Evolutionary conservation across 148 eudicot genomes (phyloP), one percentile per base, ranked within the genome.

Genomic region (Rhododendron ferrugineum): DNA sequence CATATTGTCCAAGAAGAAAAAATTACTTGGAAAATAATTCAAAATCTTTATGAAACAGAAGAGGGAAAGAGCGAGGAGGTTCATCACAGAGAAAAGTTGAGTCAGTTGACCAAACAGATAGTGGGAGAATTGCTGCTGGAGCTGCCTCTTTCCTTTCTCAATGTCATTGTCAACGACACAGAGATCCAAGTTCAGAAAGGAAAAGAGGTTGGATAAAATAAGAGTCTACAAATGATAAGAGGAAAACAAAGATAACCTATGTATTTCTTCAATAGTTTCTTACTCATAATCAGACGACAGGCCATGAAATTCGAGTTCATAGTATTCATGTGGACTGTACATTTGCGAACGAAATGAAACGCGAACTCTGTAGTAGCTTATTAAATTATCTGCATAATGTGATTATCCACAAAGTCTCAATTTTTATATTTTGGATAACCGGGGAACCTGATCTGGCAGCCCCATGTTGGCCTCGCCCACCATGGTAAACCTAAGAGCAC

Each of bases 101-200:
- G 18, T 18, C 28, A 22, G 7, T 49, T 20, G 28, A 49, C 8
- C 30, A 47, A 52, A 79, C 5, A 26, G 10, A 80, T 6, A 18
- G 22, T 50, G 82, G 5, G 44, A 52, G 6, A 80, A 18, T 52
- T 32, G 3, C 22, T 26, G 81, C 20, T 78, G 58, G 81, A 28
- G 64, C 66, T 52, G 82, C 23, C 40, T 52, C 42, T 80, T 28
- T 50, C 82, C 82, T 80, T 80, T 80, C 23, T 52, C 13, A 32
- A 52, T 52, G 22, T 20, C 64, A 80, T 50, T 52, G n/a, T 32
- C 32, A 80, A 30, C 82, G n/a, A 58, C 64, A 20, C 64, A 58
- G 64, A 58, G 42, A 23, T 26, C n/a, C 54, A 30, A 52, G 42
- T 80, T 32, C 64, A 80, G n/a, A 80, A 30, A 80, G 64, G 36